Evolutionary conservation across 75 land plant species (phyloP), one percentile per base, ranked within the genome.

Genomic region (Sequoiadendron giganteum): DNA sequence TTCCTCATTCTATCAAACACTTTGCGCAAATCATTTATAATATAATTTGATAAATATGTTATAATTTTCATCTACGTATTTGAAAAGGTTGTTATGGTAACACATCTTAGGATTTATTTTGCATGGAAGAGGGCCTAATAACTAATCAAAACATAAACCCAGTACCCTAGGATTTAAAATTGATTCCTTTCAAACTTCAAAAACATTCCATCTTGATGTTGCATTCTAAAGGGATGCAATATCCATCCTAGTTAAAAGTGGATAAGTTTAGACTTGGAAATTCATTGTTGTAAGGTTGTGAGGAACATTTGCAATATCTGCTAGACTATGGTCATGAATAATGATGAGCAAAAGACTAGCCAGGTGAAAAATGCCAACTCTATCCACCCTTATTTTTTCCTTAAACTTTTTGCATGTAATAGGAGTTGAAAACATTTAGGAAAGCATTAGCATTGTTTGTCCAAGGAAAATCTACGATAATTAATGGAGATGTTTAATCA

Each of bases 361-460:
- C 68, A 61, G 68, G 68, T 5, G 6, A 61, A 61, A 4, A 61
- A 61, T 3, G 25, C 68, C 28, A 61, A 61, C 25, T 0, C 28
- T 5, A 61, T 97, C 97, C 34, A 97, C 99, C 89, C 95, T 94
- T 88, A 16, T 96, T 75, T 90, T 87, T 72, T 93, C 92, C 91
- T 96, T 94, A 86, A 97, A 97, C 75, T 94, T 93, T 89, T 94
- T 95, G n/a, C 81, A 54, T 38, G 0, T 77, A 49, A 86, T 32
- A 21, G 25, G 38, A 54, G 56, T 54, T 54, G 87, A 30, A 68
- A 13, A 36, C 40, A 54, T 54, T 54, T 15, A 54, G 56, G 56
- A 54, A 54, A 54, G 14, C 11, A 54, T 54, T 54, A 14, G 56
- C 56, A 54, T 54, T 14, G 11, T 14, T 54, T 54, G 2, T 13